Conservation (phyloP, 768 basidiomycete genomes). For the Lactifluus piperatus region DNA sequence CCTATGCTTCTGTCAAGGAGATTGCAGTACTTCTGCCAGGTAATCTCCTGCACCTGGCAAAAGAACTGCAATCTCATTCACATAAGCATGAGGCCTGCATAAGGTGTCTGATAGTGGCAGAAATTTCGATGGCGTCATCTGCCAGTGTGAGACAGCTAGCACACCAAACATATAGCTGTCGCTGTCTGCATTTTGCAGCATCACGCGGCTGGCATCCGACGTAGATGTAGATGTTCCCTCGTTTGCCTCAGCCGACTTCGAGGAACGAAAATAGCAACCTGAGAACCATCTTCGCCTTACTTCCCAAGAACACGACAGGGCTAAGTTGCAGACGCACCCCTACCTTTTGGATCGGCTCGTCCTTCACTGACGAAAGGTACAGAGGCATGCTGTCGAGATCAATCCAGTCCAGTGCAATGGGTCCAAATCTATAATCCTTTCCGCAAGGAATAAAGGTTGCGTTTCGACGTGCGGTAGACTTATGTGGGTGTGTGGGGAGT, state of each 20-base stretch:
- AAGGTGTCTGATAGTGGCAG: too few species aligned
- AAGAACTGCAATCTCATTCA: slow-evolving; percentile 66
- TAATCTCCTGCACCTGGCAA: neutral
- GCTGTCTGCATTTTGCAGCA: slow-evolving; percentile 28
- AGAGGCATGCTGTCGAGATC: slow-evolving; percentile 43
- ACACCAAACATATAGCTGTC: slow-evolving; percentile 79
- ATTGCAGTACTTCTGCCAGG: too few species aligned
- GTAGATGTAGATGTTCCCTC: slow-evolving; percentile 21
- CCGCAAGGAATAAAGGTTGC: slow-evolving; percentile 35
- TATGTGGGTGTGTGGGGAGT: slow-evolving; percentile 51
- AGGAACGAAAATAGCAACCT: slow-evolving; percentile 47
- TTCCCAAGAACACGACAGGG: slow-evolving; percentile 20
- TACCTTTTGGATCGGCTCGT: slow-evolving; percentile 21
- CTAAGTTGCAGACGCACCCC: slow-evolving; percentile 16
- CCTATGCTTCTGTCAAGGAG: too few species aligned
- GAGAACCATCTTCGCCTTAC: slow-evolving; percentile 21
- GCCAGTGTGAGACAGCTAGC: slow-evolving; percentile 85
- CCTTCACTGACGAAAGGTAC: slow-evolving; percentile 21
- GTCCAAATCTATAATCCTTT: slow-evolving; percentile 62
- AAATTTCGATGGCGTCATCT: slow-evolving; percentile 94
- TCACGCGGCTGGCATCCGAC: slow-evolving; percentile 2
- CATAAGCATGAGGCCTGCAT: too few species aligned
- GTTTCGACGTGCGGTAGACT: slow-evolving; percentile 40
- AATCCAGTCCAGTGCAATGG: slow-evolving; percentile 66
- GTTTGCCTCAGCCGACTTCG: slow-evolving; percentile 29